A percentile compares a stretch with the other conserved stretches of the same genome.
Conservation (phyloP, 768 basidiomycete genomes). For the Xerocomellus chrysenteron region DNA sequence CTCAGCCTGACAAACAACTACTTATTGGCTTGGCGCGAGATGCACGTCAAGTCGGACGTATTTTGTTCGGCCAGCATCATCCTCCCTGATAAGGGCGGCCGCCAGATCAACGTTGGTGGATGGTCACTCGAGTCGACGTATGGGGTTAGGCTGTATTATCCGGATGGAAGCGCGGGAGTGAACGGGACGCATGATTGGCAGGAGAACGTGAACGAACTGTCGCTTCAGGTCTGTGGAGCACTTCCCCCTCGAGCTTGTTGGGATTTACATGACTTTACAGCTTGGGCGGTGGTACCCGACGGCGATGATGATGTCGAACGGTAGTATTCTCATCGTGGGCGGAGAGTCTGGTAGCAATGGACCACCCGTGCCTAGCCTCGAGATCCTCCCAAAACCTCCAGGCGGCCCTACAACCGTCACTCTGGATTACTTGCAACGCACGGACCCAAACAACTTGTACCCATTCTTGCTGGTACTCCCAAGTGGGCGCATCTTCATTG, state of each 20-base stretch:
- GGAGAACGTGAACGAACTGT: slow-evolving; percentile 57
- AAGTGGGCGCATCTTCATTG: slow-evolving; percentile 66
- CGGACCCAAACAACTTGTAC: slow-evolving; percentile 80
- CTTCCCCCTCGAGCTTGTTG: not conserved
- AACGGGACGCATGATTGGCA: slow-evolving; percentile 82
- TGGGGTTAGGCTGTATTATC: slow-evolving; percentile 72
- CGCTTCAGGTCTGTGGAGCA: slow-evolving; percentile 51
- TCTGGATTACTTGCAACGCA: slow-evolving; percentile 66
- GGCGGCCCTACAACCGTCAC: slow-evolving; percentile 62
- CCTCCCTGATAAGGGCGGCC: slow-evolving; percentile 68
- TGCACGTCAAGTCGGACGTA: slow-evolving; percentile 76
- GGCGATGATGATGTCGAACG: slow-evolving; percentile 68
- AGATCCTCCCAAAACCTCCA: slow-evolving; percentile 63
- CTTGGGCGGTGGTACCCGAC: slow-evolving; percentile 72
- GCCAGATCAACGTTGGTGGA: slow-evolving; percentile 32
- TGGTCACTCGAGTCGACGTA: slow-evolving; percentile 73
- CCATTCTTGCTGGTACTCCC: slow-evolving; percentile 76
- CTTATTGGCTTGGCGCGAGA: slow-evolving; percentile 61
- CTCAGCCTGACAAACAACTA: slow-evolving; percentile 49
- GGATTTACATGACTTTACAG: slow-evolving; percentile 29
- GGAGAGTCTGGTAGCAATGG: slow-evolving; percentile 75
- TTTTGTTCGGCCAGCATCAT: slow-evolving; percentile 76
- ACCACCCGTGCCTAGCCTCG: slow-evolving; percentile 62
- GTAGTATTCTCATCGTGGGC: slow-evolving; percentile 70
- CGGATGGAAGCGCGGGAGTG: slow-evolving; percentile 63